These are phyloP conservation scores for Abrus pulchellus DNA, from an alignment of 306 rosid species.

Conservation along the genomic window DNA sequence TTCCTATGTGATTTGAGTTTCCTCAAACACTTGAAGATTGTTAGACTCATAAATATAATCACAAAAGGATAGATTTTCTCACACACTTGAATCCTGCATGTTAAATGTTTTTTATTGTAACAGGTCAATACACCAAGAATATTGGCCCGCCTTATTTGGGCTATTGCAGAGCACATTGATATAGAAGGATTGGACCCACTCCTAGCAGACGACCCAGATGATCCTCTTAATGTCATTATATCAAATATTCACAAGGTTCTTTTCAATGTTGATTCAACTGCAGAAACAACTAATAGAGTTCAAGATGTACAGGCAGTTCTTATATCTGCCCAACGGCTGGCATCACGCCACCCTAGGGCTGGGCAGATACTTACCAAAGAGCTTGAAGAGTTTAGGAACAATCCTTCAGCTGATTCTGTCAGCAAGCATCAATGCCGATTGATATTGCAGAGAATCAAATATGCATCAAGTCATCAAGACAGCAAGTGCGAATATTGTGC, in stretches of 20 bases:
- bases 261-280: constrained; percentile 75
- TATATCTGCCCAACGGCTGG: constrained; percentile 88
- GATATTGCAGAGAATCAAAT: constrained; percentile 94
- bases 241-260: constrained; percentile 88
- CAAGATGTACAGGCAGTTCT: constrained; percentile 97
- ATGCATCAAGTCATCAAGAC: constrained; percentile 78
- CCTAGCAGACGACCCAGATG: constrained; percentile 98
- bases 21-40: constrained; percentile 11
- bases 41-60: constrained; percentile 7
- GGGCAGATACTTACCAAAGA: constrained; percentile 89
- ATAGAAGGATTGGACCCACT: constrained; percentile 98
- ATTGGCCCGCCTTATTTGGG: constrained; percentile 94
- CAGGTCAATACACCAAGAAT: constrained; percentile 95
- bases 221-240: constrained; percentile 85
- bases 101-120: constrained; percentile 40
- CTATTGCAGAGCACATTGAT: constrained; percentile 93
- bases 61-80: constrained; percentile 2
- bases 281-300: constrained; percentile 92
- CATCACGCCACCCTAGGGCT: constrained; percentile 94
- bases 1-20: constrained; percentile 18
- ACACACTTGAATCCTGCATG: constrained; percentile 28
- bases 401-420: constrained; percentile 87
- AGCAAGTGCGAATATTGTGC: constrained; percentile 63
- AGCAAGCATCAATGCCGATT: constrained; percentile 96
- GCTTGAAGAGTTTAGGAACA: constrained; percentile 88